Evolutionary conservation across 2,329 filamentous ascomycete genomes (phyloP), one percentile per base, ranked within the genome.

Genomic region (Pyrenophora seminiperda): DNA sequence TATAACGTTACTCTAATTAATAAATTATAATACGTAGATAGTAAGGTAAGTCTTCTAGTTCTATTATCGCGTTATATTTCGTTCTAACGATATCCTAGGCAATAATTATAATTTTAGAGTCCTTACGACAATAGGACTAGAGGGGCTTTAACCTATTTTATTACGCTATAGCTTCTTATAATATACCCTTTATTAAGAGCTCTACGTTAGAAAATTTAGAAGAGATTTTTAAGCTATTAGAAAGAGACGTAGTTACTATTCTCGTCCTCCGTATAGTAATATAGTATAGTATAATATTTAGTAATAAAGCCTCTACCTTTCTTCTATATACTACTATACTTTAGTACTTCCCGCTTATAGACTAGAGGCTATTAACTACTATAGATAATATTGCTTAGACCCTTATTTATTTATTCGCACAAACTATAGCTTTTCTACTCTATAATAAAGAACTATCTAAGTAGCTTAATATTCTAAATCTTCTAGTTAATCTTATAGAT

Each of bases 401-500:
- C 37, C 37, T 40, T 11, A 17, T 40, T 29, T 40, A 22, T 29
- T 37, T 22, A 20, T 46, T 46, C 32, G 14, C 33, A 39, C 22
- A 31, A 38, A 37, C 33, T 18, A 33, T 22, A n/a, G 32, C 33
- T 37, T 46, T 20, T 24, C 20, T 46, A 38, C 32, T 46, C 42
- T 33, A 33, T 38, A 46, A 38, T n/a, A 7, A 39, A 17, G 33
- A 39, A 20, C 15, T 46, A 10, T 31, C 27, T 17, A 22, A 46
- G 33, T 33, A 46, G 42, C 42, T 46, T 17, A 24, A 39, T 46
- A n/a, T 46, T 33, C 19, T 46, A 15, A 46, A 38, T 46, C 42
- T 46, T 22, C 33, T 33, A 11, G 32, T 38, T 27, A 46, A 46
- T 39, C 42, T 46, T 39, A 33, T 33, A 31, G 42, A 46, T 39